A percentile compares a stretch with the other conserved stretches of the same genome.
Conservation (phyloP, 176 grass and related monocot genomes). For the Avena insularis region DNA sequence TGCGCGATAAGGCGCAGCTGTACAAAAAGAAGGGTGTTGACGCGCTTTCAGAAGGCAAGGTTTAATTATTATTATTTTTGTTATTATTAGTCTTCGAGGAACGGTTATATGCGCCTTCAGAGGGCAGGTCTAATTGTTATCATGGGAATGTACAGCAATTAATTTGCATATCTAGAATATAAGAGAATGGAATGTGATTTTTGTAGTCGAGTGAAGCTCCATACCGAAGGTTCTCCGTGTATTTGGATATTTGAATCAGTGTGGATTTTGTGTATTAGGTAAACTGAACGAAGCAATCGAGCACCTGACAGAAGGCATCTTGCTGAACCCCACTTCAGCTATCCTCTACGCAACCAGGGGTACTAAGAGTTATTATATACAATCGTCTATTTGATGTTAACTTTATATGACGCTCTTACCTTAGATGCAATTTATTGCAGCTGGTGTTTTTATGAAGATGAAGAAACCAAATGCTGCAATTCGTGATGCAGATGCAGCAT, state of each 20-base stretch:
- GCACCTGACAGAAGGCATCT: conserved; percentile 61
- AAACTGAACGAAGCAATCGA: conserved; percentile 62
- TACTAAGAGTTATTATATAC: conserved; percentile 14
- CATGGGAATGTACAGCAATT: not conserved
- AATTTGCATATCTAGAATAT: not conserved
- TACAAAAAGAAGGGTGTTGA: conserved; percentile 60
- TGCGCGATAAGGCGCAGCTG: conserved; percentile 52
- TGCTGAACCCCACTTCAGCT: conserved; percentile 69
- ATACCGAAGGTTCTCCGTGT: not conserved
- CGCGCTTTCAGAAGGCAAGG: conserved; percentile 54
- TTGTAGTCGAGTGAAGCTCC: not conserved
- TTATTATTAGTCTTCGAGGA: not conserved
- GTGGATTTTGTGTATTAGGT: conserved; percentile 52
- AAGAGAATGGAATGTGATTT: conserved; percentile 8
- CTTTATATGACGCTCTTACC: conserved; percentile 10
- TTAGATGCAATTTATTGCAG: conserved; percentile 47
- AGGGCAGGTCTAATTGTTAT: conserved; percentile 47
- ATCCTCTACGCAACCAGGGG: conserved; percentile 78
- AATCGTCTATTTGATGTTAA: not conserved
- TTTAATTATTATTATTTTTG: conserved; percentile 31
- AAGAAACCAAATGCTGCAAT: conserved; percentile 76
- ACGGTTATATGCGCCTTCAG: conserved; percentile 34
- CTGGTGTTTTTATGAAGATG: conserved; percentile 59
- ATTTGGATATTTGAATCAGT: conserved; percentile 37
- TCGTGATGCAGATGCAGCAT: conserved; percentile 71